Percentiles rank a stretch among this genome's conserved stretches.
Evolutionary conservation across 225 moss, liverwort and hornwort genomes (phyloP).

Genomic region (Rhytidiadelphus loreus): DNA sequence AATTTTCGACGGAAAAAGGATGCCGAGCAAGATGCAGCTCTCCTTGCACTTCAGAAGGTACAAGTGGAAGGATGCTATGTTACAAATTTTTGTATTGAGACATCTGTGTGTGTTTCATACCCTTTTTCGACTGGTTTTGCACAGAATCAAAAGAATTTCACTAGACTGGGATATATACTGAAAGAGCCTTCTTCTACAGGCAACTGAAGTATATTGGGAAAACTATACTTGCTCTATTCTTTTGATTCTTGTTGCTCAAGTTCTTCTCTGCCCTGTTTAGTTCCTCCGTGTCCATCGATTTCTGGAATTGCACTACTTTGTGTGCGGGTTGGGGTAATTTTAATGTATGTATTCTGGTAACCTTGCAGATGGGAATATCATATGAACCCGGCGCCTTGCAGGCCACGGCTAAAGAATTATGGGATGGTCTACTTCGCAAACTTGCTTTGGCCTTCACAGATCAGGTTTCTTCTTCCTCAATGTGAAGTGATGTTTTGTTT

Average conservation of each 20-base stretch:
- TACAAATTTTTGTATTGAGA: not conserved
- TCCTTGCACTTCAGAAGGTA: slow-evolving; percentile 74
- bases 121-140: not conserved
- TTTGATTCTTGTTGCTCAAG: not conserved
- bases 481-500: not conserved
- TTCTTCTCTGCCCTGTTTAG: not conserved
- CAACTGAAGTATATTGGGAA: not conserved
- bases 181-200: not conserved
- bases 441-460: slow-evolving; percentile 64
- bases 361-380: slow-evolving; percentile 60
- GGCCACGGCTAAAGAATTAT: slow-evolving; percentile 52
- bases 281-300: not conserved
- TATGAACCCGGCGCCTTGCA: slow-evolving; percentile 40
- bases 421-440: slow-evolving; percentile 65
- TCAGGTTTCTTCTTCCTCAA: slow-evolving; percentile 44
- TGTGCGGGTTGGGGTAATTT: not conserved
- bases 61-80: not conserved
- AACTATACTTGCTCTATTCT: not conserved
- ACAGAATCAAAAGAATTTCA: not conserved
- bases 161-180: not conserved
- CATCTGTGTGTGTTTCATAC: not conserved
- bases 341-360: not conserved
- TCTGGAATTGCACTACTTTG: not conserved
- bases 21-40: slow-evolving; percentile 93
- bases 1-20: slow-evolving; percentile 85